These are phyloP conservation scores for Verruconis gallopava DNA, from an alignment of 2,329 filamentous ascomycete species.

Conservation along the genomic window DNA sequence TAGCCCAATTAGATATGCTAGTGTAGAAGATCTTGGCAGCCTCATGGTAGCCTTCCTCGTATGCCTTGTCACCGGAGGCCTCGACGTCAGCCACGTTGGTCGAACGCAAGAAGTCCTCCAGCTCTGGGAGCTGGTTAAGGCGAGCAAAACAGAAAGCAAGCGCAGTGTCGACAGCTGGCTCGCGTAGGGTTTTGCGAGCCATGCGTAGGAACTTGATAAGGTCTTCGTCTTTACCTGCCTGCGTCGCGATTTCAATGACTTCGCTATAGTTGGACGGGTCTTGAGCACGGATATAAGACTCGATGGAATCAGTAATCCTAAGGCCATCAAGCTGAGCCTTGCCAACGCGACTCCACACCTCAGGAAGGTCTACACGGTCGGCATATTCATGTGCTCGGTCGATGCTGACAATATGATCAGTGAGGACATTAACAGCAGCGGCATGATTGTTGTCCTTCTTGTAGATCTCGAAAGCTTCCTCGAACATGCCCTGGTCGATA, in stretches of 20 bases:
- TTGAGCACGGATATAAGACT: slow-evolving; percentile 91
- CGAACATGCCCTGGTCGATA: slow-evolving; percentile 86
- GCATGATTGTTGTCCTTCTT: slow-evolving; percentile 91
- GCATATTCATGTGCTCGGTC: slow-evolving; percentile 93
- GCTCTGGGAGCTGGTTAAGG: slow-evolving; percentile 78
- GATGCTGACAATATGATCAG: slow-evolving; percentile 95
- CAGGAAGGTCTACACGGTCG: slow-evolving; percentile 81
- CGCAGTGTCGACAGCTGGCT: slow-evolving; percentile 84
- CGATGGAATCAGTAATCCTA: slow-evolving; percentile 80
- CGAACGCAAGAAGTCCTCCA: slow-evolving; percentile 88
- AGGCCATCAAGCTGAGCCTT: slow-evolving; percentile 97
- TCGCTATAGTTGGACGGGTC: slow-evolving; percentile 90
- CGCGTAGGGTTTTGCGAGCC: slow-evolving; percentile 91
- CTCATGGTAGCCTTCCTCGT: slow-evolving; percentile 84
- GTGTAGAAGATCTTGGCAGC: slow-evolving; percentile 98
- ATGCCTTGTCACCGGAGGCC: slow-evolving; percentile 95
- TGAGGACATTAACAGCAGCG: slow-evolving; percentile 78
- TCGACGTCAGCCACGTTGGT: slow-evolving; percentile 95
- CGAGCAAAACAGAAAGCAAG: slow-evolving; percentile 90
- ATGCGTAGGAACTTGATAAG: slow-evolving; percentile 93
- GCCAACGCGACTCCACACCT: slow-evolving; percentile 96
- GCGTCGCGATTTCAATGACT: slow-evolving; percentile 90
- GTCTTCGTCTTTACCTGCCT: slow-evolving; percentile 94
- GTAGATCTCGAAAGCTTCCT: slow-evolving; percentile 96
- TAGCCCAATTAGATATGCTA: slow-evolving; percentile 99